Evolutionary conservation across 192 early-diverging fungal species (phyloP), one percentile per base, ranked within the genome.

Genomic region (Linnemannia hyalina): DNA sequence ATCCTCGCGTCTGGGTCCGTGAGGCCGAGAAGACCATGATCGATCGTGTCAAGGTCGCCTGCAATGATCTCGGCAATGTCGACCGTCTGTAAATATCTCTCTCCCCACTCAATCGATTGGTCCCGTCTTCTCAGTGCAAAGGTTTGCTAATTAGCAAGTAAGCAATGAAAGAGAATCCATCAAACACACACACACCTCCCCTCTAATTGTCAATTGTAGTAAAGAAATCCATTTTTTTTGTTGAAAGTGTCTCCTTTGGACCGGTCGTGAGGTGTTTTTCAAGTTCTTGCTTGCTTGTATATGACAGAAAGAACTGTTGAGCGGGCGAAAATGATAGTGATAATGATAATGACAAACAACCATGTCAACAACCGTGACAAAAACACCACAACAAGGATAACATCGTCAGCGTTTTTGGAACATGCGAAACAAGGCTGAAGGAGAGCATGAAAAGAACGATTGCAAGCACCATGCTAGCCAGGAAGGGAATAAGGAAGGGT

Each of bases 1-100:
- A 99, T 89, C 98, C 98, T 68, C 96, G 98, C 88, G 96, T 96
- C 83, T 98, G 93, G 87, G 88, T 99, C 85, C 96, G 98, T 80
- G 93, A 96, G 87, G 94, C 92, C 82, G 97, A 99, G 89, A 96
- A 97, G 93, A 89, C 88, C 83, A 96, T 98, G 96, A 89, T 88
- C 88, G 91, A 91, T 78, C 96, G 97, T 91, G 95, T 96, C 76
- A 87, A 95, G 88, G 82, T 93, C 79, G 97, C 95, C 75, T 96
- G 96, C 92, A 68, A 80, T 35, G 93, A 97, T 88, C 93, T 98
- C 49, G 93, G 93, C 82, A 95, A 95, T 87, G 93, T 93, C 76
- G 78, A 92, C 76, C 88, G 81, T 36, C 88, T 95, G 86, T 95
- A 93, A 92, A 78, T 79, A 78, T 70, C 76, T 69, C 44, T 40